phyloP scores from a whole-genome alignment of 2,329 filamentous ascomycete species.

The Aphanocladium album region DNA sequence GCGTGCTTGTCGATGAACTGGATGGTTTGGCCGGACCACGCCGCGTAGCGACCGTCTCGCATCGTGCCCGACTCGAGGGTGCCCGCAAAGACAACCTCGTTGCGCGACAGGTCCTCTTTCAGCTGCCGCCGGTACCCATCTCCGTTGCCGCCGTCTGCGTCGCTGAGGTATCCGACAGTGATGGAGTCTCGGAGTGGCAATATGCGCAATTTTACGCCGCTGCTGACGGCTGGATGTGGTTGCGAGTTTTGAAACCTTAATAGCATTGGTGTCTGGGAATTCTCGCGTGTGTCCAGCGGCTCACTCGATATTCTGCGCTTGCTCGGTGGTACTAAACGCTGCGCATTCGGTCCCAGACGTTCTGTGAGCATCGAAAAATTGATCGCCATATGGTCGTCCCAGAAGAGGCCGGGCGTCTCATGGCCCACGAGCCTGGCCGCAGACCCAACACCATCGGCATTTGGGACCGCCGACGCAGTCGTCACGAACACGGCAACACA shows the following conservation, averaged over 20 bases:
- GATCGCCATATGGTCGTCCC: too few species aligned
- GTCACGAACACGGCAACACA: too few species aligned
- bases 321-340: too few species aligned
- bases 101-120: neutral
- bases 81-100: neutral
- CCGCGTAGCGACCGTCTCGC: neutral
- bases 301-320: too few species aligned
- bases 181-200: neutral
- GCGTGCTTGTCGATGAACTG: neutral
- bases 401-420: too few species aligned
- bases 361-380: too few species aligned
- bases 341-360: too few species aligned
- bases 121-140: neutral
- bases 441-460: too few species aligned
- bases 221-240: neutral
- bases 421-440: too few species aligned
- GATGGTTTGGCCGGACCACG: neutral
- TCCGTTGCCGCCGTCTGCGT: neutral
- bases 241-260: neutral
- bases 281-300: too few species aligned
- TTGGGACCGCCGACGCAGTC: too few species aligned
- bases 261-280: neutral
- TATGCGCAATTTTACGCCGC: neutral
- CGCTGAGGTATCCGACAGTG: constrained; percentile 1
- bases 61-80: neutral